These are phyloP conservation scores for Metarhizium humberi DNA, from an alignment of 2,329 filamentous ascomycete species.

Conservation along the genomic window DNA sequence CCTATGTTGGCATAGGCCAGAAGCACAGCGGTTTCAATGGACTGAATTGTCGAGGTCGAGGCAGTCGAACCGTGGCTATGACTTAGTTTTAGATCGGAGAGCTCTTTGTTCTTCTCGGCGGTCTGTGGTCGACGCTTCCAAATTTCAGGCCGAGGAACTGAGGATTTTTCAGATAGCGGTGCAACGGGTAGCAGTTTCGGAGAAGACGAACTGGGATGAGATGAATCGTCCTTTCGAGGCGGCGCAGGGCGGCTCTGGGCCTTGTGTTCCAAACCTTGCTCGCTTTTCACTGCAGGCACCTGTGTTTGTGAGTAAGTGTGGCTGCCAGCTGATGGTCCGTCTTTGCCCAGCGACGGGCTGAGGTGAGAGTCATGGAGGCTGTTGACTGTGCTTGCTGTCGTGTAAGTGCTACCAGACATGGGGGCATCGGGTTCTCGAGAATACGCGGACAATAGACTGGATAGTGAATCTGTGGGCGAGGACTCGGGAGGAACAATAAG, in stretches of 20 bases:
- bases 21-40: slow-evolving; percentile 2
- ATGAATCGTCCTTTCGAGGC: slow-evolving; percentile 17
- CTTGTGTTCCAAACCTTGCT: neutral
- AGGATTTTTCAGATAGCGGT: slow-evolving; percentile 13
- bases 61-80: slow-evolving; percentile 42
- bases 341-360: neutral
- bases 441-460: slow-evolving; percentile 47
- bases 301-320: neutral
- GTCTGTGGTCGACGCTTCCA: slow-evolving; percentile 45
- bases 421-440: slow-evolving; percentile 34
- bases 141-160: slow-evolving; percentile 21
- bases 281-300: neutral
- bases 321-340: neutral
- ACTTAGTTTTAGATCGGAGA: slow-evolving; percentile 39
- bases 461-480: slow-evolving; percentile 40
- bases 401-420: slow-evolving; percentile 5
- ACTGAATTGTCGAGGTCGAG: slow-evolving; percentile 13
- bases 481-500: slow-evolving; percentile 13
- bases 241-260: slow-evolving; percentile 9
- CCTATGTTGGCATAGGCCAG: neutral
- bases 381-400: slow-evolving; percentile 3
- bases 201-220: neutral
- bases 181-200: slow-evolving; percentile 6
- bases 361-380: neutral
- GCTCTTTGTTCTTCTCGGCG: slow-evolving; percentile 34